Evolutionary conservation across 2,329 filamentous ascomycete genomes (phyloP), one percentile per base, ranked within the genome.

Genomic region (Penicillium sp.): DNA sequence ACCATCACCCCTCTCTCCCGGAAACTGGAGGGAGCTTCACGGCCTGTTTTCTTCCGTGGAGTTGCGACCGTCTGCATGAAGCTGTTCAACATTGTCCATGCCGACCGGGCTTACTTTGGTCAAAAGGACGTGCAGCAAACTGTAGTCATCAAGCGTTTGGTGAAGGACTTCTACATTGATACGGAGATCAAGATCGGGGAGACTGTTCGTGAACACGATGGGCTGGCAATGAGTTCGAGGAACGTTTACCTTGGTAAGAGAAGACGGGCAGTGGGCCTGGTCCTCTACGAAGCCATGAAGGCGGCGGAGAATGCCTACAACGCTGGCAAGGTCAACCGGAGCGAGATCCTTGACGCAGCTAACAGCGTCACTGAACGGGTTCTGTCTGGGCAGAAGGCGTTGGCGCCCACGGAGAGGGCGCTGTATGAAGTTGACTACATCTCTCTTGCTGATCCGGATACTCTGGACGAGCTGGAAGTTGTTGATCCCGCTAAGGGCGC

Each of bases 51-150:
- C 70, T 98, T 98, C 72, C 80, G 93, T 43, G 93, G 93, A 34
- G 93, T 98, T 29, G 90, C 93, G 19, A 98, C 93, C 1, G 85
- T 98, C 2, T 96, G 90, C 73, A 93, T 91, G 80, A 98, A 94
- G 71, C 72, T 94, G 12, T 91, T 94, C 72, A 90, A 90, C 63
- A 87, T 89, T 48, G 83, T 87, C 40, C 77, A 81, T 56, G 85
- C 88, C 4, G 84, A 90, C 49, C 79, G 79, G 38, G 87, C 88
- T 4, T 93, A 95, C 72, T 96, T 98, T 73, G 93, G 93, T 3
- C 93, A 97, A 69, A 98, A 98, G 73, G 93, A 98, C 67, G 82
- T 96, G 19, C 93, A 98, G 75, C 93, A 98, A 72, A 95, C 89
- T 0, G 87, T 95, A 17, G 80, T 98, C 9, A 87, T 98, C 62